Conservation (phyloP, 176 grass and related monocot genomes). For the Bromus sterilis region DNA sequence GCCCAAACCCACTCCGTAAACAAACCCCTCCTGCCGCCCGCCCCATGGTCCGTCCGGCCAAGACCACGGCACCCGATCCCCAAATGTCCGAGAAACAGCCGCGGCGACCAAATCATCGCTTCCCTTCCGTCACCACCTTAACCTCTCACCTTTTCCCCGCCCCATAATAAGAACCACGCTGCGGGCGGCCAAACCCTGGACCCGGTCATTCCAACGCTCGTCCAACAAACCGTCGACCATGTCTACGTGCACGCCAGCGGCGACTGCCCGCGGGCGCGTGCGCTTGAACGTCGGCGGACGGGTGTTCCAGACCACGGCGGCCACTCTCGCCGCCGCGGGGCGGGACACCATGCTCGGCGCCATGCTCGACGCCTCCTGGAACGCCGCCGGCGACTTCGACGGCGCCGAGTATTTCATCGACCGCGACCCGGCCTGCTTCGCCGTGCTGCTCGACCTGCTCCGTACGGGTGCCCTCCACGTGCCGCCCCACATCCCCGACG, state of each 20-base stretch:
- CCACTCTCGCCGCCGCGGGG: constrained; percentile 63
- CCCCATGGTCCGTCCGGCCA: neutral
- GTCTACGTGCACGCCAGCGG: constrained; percentile 7
- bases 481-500: constrained; percentile 36
- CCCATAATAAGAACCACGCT: neutral
- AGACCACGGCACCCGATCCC: neutral
- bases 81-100: constrained; percentile 14
- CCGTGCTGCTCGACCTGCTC: constrained; percentile 76
- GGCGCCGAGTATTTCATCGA: constrained; percentile 79
- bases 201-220: neutral
- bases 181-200: neutral
- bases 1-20: neutral
- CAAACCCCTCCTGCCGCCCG: neutral
- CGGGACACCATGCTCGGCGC: constrained; percentile 94
- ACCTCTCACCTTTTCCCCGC: constrained; percentile 9
- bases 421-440: constrained; percentile 81
- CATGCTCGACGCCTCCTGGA: constrained; percentile 78
- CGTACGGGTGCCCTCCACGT: constrained; percentile 73
- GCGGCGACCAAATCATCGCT: constrained; percentile 8
- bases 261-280: constrained; percentile 29
- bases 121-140: neutral
- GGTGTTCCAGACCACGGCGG: constrained; percentile 75
- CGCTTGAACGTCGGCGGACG: constrained; percentile 77
- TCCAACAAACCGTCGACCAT: neutral
- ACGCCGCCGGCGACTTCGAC: neutral